These are phyloP conservation scores for Eutypella sp. DNA, from an alignment of 2,329 filamentous ascomycete species.

Conservation along the genomic window DNA sequence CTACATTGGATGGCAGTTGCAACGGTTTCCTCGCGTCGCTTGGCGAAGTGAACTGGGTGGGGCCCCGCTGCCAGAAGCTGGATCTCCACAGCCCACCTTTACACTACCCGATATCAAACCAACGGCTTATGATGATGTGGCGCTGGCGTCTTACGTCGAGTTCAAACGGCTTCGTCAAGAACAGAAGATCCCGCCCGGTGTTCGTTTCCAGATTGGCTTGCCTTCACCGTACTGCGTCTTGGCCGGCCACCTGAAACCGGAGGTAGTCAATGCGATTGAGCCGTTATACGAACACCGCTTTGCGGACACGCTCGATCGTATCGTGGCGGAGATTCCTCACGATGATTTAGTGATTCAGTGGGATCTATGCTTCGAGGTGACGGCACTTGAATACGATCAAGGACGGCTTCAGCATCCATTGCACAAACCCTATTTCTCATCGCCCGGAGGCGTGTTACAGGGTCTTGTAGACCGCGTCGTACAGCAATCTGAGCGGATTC, in stretches of 20 bases:
- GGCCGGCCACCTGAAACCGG: constrained; percentile 14
- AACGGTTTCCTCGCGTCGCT: constrained; percentile 13
- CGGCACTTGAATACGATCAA: constrained; percentile 16
- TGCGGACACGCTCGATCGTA: constrained; percentile 12
- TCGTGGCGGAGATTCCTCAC: constrained; percentile 13
- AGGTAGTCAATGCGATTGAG: constrained; percentile 12
- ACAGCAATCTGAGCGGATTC: constrained; percentile 12
- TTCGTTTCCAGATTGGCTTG: constrained; percentile 18
- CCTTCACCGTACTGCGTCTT: constrained; percentile 19
- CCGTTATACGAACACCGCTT: constrained; percentile 20
- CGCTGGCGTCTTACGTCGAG: constrained; percentile 17
- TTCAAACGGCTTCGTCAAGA: constrained; percentile 18
- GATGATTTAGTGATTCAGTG: constrained; percentile 20
- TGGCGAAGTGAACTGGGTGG: constrained; percentile 15
- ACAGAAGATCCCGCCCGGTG: constrained; percentile 9
- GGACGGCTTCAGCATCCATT: constrained; percentile 10
- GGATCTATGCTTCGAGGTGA: constrained; percentile 21
- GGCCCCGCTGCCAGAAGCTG: constrained; percentile 11
- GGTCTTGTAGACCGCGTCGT: constrained; percentile 18
- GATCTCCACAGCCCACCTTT: constrained; percentile 10
- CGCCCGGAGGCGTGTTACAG: constrained; percentile 10
- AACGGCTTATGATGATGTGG: constrained; percentile 17
- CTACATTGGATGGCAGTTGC: constrained; percentile 18
- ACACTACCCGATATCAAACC: constrained; percentile 17
- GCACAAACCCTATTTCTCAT: constrained; percentile 15